Conservation (phyloP, 2,329 filamentous ascomycete genomes). For the Macrophomina phaseolina region DNA sequence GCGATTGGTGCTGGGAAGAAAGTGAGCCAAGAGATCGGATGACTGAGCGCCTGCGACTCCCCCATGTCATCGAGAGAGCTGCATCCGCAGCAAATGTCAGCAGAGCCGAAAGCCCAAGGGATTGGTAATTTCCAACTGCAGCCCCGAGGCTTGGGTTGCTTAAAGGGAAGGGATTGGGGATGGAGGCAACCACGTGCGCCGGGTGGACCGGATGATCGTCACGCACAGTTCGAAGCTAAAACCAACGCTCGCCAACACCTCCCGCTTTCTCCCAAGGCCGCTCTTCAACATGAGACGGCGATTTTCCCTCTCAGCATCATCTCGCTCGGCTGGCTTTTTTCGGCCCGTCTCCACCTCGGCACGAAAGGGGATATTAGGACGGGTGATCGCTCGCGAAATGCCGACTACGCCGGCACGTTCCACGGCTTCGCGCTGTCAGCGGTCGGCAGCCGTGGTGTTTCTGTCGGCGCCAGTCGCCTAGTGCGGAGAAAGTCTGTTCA, state of each 20-base stretch:
- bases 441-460: neutral
- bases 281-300: constrained; percentile 8
- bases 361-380: neutral
- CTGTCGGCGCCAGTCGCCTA: neutral
- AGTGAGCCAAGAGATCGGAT: too few species aligned
- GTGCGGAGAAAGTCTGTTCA: neutral
- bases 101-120: neutral
- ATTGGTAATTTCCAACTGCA: neutral
- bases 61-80: neutral
- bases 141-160: neutral
- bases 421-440: neutral
- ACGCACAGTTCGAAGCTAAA: constrained; percentile 24
- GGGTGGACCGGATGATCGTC: constrained; percentile 16
- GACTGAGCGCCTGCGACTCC: neutral
- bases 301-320: neutral
- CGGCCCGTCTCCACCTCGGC: neutral
- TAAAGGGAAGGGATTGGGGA: neutral
- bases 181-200: neutral
- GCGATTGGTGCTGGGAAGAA: too few species aligned
- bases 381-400: constrained; percentile 16
- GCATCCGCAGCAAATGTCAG: neutral
- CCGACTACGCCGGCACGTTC: neutral
- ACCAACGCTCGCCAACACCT: constrained; percentile 12
- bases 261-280: neutral
- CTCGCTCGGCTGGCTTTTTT: neutral